Evolutionary conservation across 2,329 filamentous ascomycete species (phyloP), one percentile per base, ranked within the genome.

Genomic region (Fusarium sambucinum): DNA sequence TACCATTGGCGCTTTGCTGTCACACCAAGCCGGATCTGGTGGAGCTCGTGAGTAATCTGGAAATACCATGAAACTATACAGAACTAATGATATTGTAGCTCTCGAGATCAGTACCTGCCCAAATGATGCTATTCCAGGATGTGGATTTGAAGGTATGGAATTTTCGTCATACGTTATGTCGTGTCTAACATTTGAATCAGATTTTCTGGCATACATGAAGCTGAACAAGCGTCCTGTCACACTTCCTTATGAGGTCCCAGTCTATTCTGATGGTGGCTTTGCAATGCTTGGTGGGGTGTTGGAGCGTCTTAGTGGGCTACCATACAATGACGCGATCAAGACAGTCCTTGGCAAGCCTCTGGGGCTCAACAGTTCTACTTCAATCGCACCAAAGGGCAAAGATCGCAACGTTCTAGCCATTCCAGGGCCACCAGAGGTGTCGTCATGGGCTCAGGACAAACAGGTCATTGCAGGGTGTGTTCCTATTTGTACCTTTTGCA

Each of bases 211-310:
- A 0, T 61, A 27, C 3, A 72, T 72, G 60, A 59, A 64, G 1
- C 48, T 71, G 23, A 13, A 8, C 1, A 71, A 68, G 13, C 59
- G 21, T 9, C 68, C 70, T 6, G 59, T 69, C 0, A 40, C 46
- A 13, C n/a, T 55, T 2, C 52, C 70, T 1, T 71, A 50, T 23
- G 48, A 21, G 59, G 73, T 41, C 63, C 68, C 63, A 3, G 35
- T 63, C 0, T 74, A 74, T n/a, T 74, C 73, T 0, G 72, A 73
- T 27, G 69, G 40, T 5, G 73, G 70, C 0, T 75, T 52, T 19
- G 56, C 47, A 3, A 27, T 73, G 11, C 46, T 74, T 0, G 63
- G 63, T 0, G 11, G 45, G 1, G 33, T 75, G 0, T 58, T 75
- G 0, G 62, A 61, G 10, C 67, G 70, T 5, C 54, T 74, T 0